Evolutionary conservation across 176 grass and related monocot genomes (phyloP), one percentile per base, ranked within the genome.

Genomic region (Oryza nivara): DNA sequence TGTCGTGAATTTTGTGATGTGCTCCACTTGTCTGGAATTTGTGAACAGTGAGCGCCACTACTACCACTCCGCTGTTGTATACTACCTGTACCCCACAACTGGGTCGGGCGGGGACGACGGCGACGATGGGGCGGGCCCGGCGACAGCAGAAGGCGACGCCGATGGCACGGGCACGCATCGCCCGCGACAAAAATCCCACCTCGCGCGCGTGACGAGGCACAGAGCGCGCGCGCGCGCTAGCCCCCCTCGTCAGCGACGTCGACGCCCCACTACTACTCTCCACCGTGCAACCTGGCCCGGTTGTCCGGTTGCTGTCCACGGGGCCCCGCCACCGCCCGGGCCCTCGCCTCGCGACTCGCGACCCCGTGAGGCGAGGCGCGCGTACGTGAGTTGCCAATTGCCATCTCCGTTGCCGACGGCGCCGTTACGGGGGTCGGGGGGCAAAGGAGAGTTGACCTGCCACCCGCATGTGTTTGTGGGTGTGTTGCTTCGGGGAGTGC

Each of bases 271-370:
- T 63, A 5, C 0, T 23, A 5, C 9, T 44, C 43, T 11, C 43
- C 10, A 68, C 65, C 25, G 47, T 51, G 45, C 20, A 1, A 0
- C 19, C 22, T 17, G 75, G 19, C 52, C 51, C 43, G 3, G 58
- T 84, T 88, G 87, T 84, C 81, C 26, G 60, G 35, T 88, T 84
- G 81, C 75, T 88, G 87, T 88, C 81, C 68, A 60, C 32, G 60
- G 74, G 3, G 51, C 67, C 66, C 4, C 13, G 19, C 56, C 40
- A 38, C 36, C 36, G 36, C 36, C 36, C 36, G 36, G 36, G 36
- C 82, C 6, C 4, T 10, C 47, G 46, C 67, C 26, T 32, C 30
- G 2, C 30, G 30, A 3, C 15, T 13, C 11, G 13, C 14, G 47
- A 52, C 49, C 14, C 49, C 22, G 71, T 28, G 71, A 48, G 69